Evolutionary conservation across 2,329 filamentous ascomycete species (phyloP), one percentile per base, ranked within the genome.

Genomic region (Beauveria caledonica): DNA sequence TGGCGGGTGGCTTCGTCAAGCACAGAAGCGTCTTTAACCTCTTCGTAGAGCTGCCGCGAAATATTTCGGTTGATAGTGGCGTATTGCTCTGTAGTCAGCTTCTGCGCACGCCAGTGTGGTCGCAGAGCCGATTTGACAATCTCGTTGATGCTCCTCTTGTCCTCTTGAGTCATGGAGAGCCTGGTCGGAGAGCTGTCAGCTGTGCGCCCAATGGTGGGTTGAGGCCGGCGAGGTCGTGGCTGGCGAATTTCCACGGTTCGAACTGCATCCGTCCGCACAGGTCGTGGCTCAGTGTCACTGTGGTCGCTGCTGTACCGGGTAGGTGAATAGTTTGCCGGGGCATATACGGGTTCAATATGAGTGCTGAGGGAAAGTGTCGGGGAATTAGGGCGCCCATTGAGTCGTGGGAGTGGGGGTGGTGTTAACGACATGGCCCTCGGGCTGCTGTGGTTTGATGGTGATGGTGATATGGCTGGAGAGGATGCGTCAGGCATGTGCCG

Each of bases 11-110:
- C 82, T 23, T 87, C 81, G 67, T 89, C 83, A 33, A 94, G 79
- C 25, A 78, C 74, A 21, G 79, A 74, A 15, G 79, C 78, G 63
- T 80, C 77, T 52, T 78, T 77, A 50, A 84, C 78, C 63, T 85
- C 82, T 64, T 86, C 91, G 74, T 99, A 99, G 62, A 99, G 78
- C 75, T 88, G 89, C 61, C 91, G 87, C 46, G 91, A 97, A 39
- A 97, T 86, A 62, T 89, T 87, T 63, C 92, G 87, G 71, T 97
- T 97, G 74, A 97, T 96, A 60, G 86, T 85, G 3, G 90, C 93
- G 72, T 96, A 99, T 73, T 97, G 88, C 62, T 96, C 90, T 66
- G 92, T 90, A 19, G 87, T 91, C 63, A 97, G 82, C 64, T 87
- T 84, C 66, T 88, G 87, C 46, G 87, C 87, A 63, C 86, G 83